Evolutionary conservation across 371 early-diverging fungal species (phyloP).

Genomic region (Rhizomucor miehei): DNA sequence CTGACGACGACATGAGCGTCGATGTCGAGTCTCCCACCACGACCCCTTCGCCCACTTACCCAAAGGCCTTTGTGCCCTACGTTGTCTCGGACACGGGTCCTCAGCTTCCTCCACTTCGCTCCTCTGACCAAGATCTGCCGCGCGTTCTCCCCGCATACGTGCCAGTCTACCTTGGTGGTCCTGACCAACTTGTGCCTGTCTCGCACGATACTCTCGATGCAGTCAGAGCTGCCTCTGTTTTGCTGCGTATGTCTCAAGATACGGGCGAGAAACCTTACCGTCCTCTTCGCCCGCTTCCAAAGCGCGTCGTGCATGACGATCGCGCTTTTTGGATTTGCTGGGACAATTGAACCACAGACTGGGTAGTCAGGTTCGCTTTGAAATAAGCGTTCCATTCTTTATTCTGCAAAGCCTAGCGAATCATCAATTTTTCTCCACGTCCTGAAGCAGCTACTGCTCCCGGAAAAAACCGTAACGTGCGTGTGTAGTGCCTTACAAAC

Average conservation of each 20-base stretch:
- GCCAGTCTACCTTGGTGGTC: slow-evolving; percentile 10
- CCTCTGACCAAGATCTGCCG: background rate
- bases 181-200: slow-evolving; percentile 4
- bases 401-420: no score
- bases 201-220: slow-evolving; percentile 48
- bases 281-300: slow-evolving; percentile 28
- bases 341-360: slow-evolving; percentile 15
- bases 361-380: no score
- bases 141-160: background rate
- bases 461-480: no score
- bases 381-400: no score
- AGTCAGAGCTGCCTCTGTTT: slow-evolving; percentile 50
- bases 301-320: slow-evolving; percentile 32
- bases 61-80: slow-evolving; percentile 2
- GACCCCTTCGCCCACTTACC: slow-evolving; percentile 32
- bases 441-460: no score
- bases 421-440: no score
- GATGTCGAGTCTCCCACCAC: slow-evolving; percentile 17
- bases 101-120: slow-evolving; percentile 17
- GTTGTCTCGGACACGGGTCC: slow-evolving; percentile 5
- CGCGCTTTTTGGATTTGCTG: slow-evolving; percentile 36
- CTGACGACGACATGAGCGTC: background rate
- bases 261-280: slow-evolving; percentile 50
- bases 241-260: slow-evolving; percentile 57
- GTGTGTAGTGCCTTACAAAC: no score